These are phyloP conservation scores for Corymbia calophylla DNA, from an alignment of 441 rosid species.

Conservation along the genomic window DNA sequence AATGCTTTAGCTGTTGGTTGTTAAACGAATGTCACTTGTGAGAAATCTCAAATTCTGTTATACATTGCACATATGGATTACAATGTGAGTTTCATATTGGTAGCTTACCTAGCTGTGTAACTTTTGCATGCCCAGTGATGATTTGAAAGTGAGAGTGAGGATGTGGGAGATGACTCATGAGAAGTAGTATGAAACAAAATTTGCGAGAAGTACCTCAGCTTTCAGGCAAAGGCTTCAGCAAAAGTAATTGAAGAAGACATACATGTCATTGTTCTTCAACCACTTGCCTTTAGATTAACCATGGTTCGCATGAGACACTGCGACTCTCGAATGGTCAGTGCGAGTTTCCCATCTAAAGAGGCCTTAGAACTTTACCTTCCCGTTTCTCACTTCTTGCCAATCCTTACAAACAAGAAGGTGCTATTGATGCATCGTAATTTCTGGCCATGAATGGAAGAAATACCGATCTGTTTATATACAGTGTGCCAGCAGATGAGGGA, in stretches of 20 bases:
- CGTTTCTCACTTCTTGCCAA: neutral
- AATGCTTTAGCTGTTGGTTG: neutral
- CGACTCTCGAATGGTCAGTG: neutral
- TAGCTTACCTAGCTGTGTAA: neutral
- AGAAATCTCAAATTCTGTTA: neutral
- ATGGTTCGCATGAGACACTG: neutral
- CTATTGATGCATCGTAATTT: neutral
- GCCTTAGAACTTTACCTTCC: neutral
- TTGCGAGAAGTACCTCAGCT: neutral
- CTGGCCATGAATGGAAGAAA: neutral
- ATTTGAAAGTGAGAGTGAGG: neutral
- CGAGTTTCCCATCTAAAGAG: neutral
- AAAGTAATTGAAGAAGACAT: neutral
- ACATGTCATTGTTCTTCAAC: neutral
- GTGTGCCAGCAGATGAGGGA: neutral
- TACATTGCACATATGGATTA: neutral
- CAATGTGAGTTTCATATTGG: neutral
- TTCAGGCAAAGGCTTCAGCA: neutral
- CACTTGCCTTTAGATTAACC: neutral
- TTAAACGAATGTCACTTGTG: neutral
- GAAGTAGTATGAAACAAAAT: neutral
- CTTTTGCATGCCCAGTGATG: neutral
- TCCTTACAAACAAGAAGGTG: neutral
- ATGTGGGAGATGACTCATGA: neutral
- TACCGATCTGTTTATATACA: neutral